Evolutionary conservation across 495 filamentous ascomycete genomes (phyloP).

Genomic region (Hypoxylon lenormandii): DNA sequence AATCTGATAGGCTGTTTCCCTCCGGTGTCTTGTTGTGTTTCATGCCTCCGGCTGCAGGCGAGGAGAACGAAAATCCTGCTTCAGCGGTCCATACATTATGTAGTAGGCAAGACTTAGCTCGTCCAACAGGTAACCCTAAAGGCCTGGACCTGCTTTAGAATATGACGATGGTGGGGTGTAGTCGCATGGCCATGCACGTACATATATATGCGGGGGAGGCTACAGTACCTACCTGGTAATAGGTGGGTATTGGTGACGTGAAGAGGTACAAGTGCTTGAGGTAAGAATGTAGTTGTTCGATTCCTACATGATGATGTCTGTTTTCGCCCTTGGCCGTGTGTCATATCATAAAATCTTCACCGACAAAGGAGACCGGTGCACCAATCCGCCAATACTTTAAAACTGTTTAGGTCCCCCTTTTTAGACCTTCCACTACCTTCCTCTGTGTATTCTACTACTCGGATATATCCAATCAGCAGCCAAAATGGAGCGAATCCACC

Average conservation of each 20-base stretch:
- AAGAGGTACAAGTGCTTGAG: neutral
- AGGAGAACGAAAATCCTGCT: constrained; percentile 30
- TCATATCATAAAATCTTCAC: no score
- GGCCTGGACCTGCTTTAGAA: no score
- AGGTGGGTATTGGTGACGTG: no score
- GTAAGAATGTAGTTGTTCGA: neutral
- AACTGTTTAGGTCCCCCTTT: neutral
- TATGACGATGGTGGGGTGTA: no score
- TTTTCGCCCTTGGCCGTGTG: no score
- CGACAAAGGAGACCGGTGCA: constrained; percentile 1
- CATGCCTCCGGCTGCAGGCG: constrained; percentile 30
- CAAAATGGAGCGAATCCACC: constrained; percentile 59
- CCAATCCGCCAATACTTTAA: constrained; percentile 18
- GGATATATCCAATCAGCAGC: constrained; percentile 2
- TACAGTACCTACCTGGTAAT: no score
- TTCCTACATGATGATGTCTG: no score
- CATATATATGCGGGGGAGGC: no score
- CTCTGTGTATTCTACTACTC: constrained; percentile 7
- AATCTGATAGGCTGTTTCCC: constrained; percentile 17
- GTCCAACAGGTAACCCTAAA: neutral
- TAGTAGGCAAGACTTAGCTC: neutral
- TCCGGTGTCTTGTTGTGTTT: constrained; percentile 20
- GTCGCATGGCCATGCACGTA: neutral
- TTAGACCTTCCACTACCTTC: neutral
- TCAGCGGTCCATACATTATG: constrained; percentile 12